Base-by-base conservation (phyloP, 306 rosid species). In the Prunus kanzakura region DNA sequence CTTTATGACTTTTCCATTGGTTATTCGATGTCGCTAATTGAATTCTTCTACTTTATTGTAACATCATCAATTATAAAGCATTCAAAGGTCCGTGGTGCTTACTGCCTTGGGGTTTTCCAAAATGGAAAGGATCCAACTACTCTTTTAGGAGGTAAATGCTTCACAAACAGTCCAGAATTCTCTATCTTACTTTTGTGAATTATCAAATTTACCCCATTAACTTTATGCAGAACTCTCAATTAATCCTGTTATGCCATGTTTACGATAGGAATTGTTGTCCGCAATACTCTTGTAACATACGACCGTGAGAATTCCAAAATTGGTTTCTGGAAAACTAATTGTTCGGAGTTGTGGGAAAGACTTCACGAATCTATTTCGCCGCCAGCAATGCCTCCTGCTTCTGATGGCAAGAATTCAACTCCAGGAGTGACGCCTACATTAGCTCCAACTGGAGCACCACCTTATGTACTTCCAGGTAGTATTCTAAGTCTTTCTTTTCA, bases 271-370 rank as follows among this genome's bases (percentile, higher is more conserved):
- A 96, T 95, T 47, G 10, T 95, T 75, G 99, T 91, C 67, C 97
- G 99, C 65, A 96, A 96, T 82, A 91, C 93, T 68, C 93, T 96
- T 83, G 98, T 96, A 41, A 89, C 50, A 72, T 96, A 96, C 84
- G 99, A 92, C 77, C 95, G 98, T 73, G 88, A 87, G 82, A 78
- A 84, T 86, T 71, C 90, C 16, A 92, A 85, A 78, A 74, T 96
- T 83, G 99, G 99, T 79, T 96, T 95, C 73, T 92, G 97, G 99
- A 92, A 96, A 87, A 96, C 99, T 70, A 96, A 96, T 82, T 96
- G 99, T 91, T 88, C 97, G 3, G 97, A 92, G 85, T 78, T 92
- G 77, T 96, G 96, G 98, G 91, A 91, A 84, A 92, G 85, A 64
- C 88, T 92, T 72, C 91, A 88, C 12, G 55, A 74, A 56, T 79